A percentile compares a stretch with the other conserved stretches of the same genome.
Evolutionary conservation across 352 stramenopile genomes (phyloP).

Genomic region (Pythium plurisporium): DNA sequence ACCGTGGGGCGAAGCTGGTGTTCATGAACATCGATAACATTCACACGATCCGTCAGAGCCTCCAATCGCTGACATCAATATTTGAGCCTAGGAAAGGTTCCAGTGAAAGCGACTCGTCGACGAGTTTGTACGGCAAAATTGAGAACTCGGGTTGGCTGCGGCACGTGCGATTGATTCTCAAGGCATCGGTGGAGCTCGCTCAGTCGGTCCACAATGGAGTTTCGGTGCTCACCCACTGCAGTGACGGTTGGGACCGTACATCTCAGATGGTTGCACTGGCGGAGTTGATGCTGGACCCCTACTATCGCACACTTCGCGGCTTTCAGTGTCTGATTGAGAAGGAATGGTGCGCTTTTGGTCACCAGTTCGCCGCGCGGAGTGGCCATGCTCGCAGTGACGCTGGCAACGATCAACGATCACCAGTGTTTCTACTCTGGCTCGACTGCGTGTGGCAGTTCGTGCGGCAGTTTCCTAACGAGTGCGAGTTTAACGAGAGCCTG

Average conservation of each 20-base stretch:
- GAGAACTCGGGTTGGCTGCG: conserved; percentile 95
- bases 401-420: conserved; percentile 92
- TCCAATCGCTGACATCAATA: conserved; percentile 80
- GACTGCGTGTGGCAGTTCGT: conserved; percentile 98
- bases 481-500: conserved; percentile 95
- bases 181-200: conserved; percentile 90
- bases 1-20: conserved; percentile 89
- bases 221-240: conserved; percentile 98
- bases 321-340: conserved; percentile 98
- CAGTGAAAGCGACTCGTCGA: conserved; percentile 72
- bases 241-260: conserved; percentile 99
- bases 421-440: conserved; percentile 98
- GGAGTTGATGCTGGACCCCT: conserved; percentile 97
- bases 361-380: conserved; percentile 95
- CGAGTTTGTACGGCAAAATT: conserved; percentile 86
- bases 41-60: conserved; percentile 93
- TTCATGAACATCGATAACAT: conserved; percentile 99
- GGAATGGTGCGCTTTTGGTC: conserved; percentile 98
- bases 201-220: conserved; percentile 91
- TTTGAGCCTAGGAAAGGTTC: conserved; percentile 71
- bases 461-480: conserved; percentile 94
- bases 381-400: conserved; percentile 90
- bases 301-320: conserved; percentile 96
- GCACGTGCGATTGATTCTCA: conserved; percentile 92
- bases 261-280: conserved; percentile 94